These are phyloP conservation scores for Narthecium ossifragum DNA, from an alignment of 106 monocot species.

Conservation along the genomic window DNA sequence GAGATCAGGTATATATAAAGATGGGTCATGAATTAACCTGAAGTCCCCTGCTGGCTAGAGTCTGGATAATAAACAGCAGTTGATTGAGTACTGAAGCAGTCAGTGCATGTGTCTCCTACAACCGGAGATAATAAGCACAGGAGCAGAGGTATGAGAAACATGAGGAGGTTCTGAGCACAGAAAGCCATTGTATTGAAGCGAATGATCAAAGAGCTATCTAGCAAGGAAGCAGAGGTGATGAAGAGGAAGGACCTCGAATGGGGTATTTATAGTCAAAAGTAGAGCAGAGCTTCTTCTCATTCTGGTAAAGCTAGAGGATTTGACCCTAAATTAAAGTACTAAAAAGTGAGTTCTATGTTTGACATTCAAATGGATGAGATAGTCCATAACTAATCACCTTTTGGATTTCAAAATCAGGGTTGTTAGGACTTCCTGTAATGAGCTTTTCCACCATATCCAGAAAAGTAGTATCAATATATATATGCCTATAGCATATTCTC, in stretches of 20 bases:
- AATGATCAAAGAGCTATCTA: not conserved
- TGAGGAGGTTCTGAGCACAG: not conserved
- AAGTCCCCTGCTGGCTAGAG: conserved; percentile 35
- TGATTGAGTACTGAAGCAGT: conserved; percentile 26
- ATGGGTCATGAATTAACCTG: conserved; percentile 15
- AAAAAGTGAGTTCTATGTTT: not conserved
- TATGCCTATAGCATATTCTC: too few species aligned
- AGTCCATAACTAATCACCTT: not conserved
- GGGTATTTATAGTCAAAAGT: conserved; percentile 23
- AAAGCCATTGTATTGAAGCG: conserved; percentile 17
- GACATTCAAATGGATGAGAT: conserved; percentile 1
- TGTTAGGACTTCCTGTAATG: too few species aligned
- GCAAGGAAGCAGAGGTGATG: conserved; percentile 8
- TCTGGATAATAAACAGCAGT: conserved; percentile 49
- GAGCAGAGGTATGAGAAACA: not conserved
- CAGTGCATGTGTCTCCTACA: conserved; percentile 17
- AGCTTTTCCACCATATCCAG: too few species aligned
- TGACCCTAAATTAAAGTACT: not conserved
- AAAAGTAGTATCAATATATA: not conserved
- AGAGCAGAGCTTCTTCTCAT: not conserved
- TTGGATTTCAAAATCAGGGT: not conserved
- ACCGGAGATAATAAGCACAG: conserved; percentile 4
- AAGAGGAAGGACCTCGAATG: not conserved
- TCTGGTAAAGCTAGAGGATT: conserved; percentile 1
- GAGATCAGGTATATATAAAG: too few species aligned